phyloP scores from a whole-genome alignment of 371 early-diverging fungal genomes.

The Vairimorpha apis region DNA sequence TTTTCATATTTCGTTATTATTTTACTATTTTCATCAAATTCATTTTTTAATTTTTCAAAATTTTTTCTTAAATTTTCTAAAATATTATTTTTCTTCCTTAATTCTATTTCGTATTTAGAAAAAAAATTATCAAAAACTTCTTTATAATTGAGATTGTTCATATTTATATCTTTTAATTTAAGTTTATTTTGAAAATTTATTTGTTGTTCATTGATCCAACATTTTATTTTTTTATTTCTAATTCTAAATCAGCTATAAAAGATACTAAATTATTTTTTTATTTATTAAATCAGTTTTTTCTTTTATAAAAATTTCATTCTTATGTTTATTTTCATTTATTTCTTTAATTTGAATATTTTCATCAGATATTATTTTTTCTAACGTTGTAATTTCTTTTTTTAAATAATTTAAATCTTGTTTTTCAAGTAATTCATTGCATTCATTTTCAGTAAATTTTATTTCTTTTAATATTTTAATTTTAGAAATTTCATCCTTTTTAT shows the following conservation, averaged over 20 bases:
- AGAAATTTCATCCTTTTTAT: neutral
- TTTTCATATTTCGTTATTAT: neutral
- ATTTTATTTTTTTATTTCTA: neutral
- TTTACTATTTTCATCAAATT: neutral
- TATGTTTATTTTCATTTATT: neutral
- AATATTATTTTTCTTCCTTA: neutral
- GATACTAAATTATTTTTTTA: neutral
- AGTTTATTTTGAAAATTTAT: neutral
- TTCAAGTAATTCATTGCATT: slow-evolving; percentile 1
- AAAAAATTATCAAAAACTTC: slow-evolving; percentile 8
- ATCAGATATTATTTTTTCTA: neutral
- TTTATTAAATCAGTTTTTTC: neutral
- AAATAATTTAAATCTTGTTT: neutral
- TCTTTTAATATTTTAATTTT: neutral
- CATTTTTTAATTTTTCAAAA: neutral
- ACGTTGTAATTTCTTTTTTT: slow-evolving; percentile 1
- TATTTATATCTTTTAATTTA: neutral
- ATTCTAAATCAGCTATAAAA: neutral
- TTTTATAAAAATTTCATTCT: neutral
- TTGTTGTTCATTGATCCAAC: neutral
- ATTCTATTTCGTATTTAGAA: slow-evolving; percentile 5
- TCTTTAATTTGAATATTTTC: neutral
- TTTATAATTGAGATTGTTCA: neutral
- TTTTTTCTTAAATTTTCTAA: slow-evolving; percentile 11
- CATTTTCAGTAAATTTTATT: neutral